These are phyloP conservation scores for Spiraea crenata DNA, from an alignment of 331 rosid genomes.

Conservation along the genomic window DNA sequence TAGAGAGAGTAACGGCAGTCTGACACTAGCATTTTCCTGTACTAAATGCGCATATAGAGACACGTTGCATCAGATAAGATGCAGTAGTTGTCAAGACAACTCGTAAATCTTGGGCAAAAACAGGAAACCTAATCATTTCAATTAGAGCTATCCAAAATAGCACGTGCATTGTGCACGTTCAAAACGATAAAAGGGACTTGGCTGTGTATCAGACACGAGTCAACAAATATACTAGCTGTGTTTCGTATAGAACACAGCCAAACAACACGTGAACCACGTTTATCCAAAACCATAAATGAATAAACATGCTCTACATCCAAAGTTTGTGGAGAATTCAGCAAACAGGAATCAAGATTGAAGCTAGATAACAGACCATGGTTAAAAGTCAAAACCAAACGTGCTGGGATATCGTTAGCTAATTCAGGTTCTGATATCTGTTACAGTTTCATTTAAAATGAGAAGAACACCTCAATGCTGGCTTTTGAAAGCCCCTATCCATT, in stretches of 20 bases:
- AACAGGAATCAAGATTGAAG: background rate
- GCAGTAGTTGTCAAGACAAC: slow-evolving; percentile 10
- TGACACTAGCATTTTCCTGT: background rate
- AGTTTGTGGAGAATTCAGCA: background rate
- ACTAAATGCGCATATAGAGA: slow-evolving; percentile 3
- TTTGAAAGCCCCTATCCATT: background rate
- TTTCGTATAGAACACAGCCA: background rate
- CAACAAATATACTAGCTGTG: background rate
- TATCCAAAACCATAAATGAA: slow-evolving; percentile 3
- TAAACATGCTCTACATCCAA: background rate
- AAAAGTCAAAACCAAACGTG: slow-evolving; percentile 7
- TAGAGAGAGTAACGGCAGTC: background rate
- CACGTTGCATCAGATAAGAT: slow-evolving; percentile 4
- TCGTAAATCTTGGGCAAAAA: background rate
- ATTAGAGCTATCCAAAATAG: background rate
- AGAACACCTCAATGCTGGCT: background rate
- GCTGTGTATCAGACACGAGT: background rate
- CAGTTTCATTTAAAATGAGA: background rate
- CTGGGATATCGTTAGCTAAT: background rate
- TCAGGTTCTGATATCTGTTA: background rate
- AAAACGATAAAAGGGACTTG: background rate
- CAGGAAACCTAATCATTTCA: background rate
- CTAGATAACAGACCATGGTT: slow-evolving; percentile 1
- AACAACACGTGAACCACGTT: slow-evolving; percentile 1
- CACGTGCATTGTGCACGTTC: background rate